These are phyloP conservation scores for Erucastrum elatum DNA, from an alignment of 345 rosid species.

Conservation along the genomic window DNA sequence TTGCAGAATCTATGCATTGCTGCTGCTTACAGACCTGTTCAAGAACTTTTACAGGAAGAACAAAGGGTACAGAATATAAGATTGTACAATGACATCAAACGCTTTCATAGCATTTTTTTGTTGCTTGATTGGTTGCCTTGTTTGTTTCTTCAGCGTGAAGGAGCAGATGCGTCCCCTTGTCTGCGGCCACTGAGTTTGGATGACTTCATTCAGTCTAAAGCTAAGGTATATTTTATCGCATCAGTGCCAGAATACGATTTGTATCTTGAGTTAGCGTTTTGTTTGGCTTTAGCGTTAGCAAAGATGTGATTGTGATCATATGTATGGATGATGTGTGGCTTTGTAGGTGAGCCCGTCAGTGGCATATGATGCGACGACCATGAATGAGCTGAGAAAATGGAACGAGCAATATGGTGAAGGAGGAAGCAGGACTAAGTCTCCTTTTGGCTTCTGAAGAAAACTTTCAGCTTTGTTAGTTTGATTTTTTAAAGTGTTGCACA, in stretches of 20 bases:
- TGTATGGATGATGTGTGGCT: constrained; percentile 3
- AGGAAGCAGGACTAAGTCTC: constrained; percentile 80
- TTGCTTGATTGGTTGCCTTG: constrained; percentile 1
- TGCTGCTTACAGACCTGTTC: constrained; percentile 96
- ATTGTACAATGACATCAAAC: not conserved
- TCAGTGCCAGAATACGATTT: not conserved
- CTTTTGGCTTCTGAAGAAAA: constrained; percentile 65
- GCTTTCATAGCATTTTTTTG: not conserved
- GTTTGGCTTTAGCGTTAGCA: not conserved
- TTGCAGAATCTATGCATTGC: constrained; percentile 89
- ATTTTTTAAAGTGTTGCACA: not conserved
- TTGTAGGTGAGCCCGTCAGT: constrained; percentile 90
- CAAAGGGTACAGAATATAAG: constrained; percentile 47
- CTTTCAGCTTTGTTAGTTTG: not conserved
- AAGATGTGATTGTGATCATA: constrained; percentile 21
- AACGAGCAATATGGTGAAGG: constrained; percentile 97
- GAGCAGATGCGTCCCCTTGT: constrained; percentile 39
- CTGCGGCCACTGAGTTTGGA: constrained; percentile 71
- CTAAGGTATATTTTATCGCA: constrained; percentile 57
- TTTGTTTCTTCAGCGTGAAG: constrained; percentile 44
- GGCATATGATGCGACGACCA: constrained; percentile 76
- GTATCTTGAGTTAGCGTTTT: not conserved
- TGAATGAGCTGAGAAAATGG: constrained; percentile 98
- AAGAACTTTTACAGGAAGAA: constrained; percentile 83
- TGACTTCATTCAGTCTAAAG: constrained; percentile 77